Percentiles rank a stretch among this genome's conserved stretches.
Conservation (phyloP, 2,329 filamentous ascomycete genomes). For the Corynespora cassiicola region DNA sequence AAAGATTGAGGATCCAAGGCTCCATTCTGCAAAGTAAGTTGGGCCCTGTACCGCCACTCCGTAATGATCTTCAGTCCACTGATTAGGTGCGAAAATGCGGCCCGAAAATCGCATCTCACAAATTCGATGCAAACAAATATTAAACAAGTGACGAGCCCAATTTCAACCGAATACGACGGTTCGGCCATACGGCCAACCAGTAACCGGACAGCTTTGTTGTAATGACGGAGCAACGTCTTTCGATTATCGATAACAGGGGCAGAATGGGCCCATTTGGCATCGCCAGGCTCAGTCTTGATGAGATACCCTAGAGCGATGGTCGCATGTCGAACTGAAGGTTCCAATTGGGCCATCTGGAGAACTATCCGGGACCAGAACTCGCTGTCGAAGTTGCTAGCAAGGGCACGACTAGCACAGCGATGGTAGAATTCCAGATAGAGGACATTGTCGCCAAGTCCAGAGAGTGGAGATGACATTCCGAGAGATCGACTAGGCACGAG, state of each 20-base stretch:
- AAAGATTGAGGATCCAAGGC: not conserved
- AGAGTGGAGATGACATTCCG: conserved; percentile 12
- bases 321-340: conserved; percentile 52
- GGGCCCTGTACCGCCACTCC: conserved; percentile 10
- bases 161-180: conserved; percentile 37
- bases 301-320: conserved; percentile 51
- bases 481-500: conserved; percentile 7
- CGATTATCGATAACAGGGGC: not conserved
- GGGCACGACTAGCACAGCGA: conserved; percentile 41
- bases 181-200: conserved; percentile 41
- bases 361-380: conserved; percentile 52
- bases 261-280: conserved; percentile 8
- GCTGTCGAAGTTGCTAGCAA: conserved; percentile 41
- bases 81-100: conserved; percentile 51
- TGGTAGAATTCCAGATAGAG: conserved; percentile 51
- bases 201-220: conserved; percentile 49
- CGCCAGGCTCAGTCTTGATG: conserved; percentile 25
- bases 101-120: conserved; percentile 48
- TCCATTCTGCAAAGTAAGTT: conserved; percentile 2
- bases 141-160: conserved; percentile 52
- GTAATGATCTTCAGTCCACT: conserved; percentile 50
- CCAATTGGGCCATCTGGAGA: conserved; percentile 49
- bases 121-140: conserved; percentile 54
- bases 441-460: conserved; percentile 20
- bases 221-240: conserved; percentile 46